These are phyloP conservation scores for Cladophialophora immunda DNA, from an alignment of 2,329 filamentous ascomycete genomes.

Conservation along the genomic window DNA sequence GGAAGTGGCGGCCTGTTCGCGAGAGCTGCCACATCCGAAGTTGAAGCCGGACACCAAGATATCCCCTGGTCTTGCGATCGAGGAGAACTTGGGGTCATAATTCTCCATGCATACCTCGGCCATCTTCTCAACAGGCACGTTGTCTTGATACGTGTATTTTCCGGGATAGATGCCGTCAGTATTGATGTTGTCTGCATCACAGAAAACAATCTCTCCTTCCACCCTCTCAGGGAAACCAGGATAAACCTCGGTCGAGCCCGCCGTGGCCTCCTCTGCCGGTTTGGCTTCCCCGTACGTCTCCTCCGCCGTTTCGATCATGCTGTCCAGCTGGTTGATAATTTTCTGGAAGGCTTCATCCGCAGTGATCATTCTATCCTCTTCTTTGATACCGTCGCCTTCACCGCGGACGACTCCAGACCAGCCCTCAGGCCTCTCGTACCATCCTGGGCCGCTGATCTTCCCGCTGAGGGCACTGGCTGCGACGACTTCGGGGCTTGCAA, in stretches of 20 bases:
- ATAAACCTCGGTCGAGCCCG: constrained; percentile 70
- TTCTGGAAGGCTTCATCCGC: not conserved
- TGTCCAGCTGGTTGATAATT: constrained; percentile 34
- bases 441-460: constrained; percentile 70
- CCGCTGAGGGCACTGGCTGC: constrained; percentile 81
- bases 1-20: constrained; percentile 89
- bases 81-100: constrained; percentile 78
- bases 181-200: constrained; percentile 85
- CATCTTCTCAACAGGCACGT: constrained; percentile 79
- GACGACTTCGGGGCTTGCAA: constrained; percentile 89
- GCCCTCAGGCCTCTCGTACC: constrained; percentile 76
- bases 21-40: constrained; percentile 82
- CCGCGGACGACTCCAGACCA: constrained; percentile 71
- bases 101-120: constrained; percentile 92
- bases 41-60: constrained; percentile 88
- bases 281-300: too few species aligned
- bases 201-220: constrained; percentile 86
- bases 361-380: too few species aligned
- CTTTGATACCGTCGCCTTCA: constrained; percentile 77
- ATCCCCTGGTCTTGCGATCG: constrained; percentile 72
- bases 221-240: constrained; percentile 88
- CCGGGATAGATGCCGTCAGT: constrained; percentile 94
- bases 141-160: constrained; percentile 75
- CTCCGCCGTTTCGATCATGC: constrained; percentile 55
- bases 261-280: constrained; percentile 31